phyloP scores from a whole-genome alignment of 2,329 filamentous ascomycete genomes.

The Sarocladium strictum region DNA sequence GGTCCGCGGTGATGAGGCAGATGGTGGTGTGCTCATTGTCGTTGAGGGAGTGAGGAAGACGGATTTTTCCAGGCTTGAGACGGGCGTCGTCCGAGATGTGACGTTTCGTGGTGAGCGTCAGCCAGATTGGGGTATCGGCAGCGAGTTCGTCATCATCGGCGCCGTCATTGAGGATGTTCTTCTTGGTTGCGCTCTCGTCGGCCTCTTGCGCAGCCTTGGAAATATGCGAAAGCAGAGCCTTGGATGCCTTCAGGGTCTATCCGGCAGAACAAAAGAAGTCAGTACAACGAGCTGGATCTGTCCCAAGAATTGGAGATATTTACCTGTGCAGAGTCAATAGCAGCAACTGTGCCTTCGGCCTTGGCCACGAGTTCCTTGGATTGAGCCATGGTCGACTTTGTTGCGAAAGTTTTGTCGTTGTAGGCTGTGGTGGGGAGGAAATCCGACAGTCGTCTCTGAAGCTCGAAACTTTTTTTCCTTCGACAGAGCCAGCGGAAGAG shows the following conservation, averaged over 20 bases:
- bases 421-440: neutral
- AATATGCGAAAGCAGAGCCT: slow-evolving; percentile 56
- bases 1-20: slow-evolving; percentile 78
- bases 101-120: slow-evolving; percentile 59
- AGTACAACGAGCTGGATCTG: slow-evolving; percentile 1
- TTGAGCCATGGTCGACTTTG: slow-evolving; percentile 28
- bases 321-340: slow-evolving; percentile 38
- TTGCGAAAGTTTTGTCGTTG: neutral
- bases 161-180: slow-evolving; percentile 45
- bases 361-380: slow-evolving; percentile 32
- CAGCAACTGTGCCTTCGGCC: slow-evolving; percentile 24
- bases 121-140: slow-evolving; percentile 51
- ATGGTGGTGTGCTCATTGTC: slow-evolving; percentile 59
- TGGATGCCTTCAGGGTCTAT: slow-evolving; percentile 57
- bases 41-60: slow-evolving; percentile 71
- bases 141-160: slow-evolving; percentile 33
- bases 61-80: slow-evolving; percentile 79
- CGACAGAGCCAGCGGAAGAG: neutral
- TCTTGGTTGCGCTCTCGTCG: slow-evolving; percentile 44
- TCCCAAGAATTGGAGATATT: neutral
- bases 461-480: slow-evolving; percentile 21
- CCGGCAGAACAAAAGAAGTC: slow-evolving; percentile 10
- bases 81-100: slow-evolving; percentile 66
- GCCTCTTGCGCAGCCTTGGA: slow-evolving; percentile 46
- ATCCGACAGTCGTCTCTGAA: slow-evolving; percentile 11